Evolutionary conservation across 1,284 basidiomycete species (phyloP).

Genomic region (Boletus mariae): DNA sequence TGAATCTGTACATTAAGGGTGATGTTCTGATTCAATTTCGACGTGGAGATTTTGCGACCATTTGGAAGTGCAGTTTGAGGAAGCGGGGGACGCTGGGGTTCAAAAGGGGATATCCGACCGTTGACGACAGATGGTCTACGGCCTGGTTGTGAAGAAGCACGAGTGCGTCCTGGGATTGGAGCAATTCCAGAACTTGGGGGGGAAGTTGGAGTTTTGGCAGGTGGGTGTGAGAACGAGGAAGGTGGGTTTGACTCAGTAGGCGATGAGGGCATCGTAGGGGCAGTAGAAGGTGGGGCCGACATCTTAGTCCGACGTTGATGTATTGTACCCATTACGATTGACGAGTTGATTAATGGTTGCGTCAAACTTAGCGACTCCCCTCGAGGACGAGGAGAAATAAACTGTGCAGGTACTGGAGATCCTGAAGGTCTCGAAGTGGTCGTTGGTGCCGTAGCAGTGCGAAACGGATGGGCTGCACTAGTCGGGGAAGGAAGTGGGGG

Average conservation of each 20-base stretch:
- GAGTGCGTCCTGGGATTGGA: slow-evolving; percentile 42
- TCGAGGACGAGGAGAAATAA: slow-evolving; percentile 47
- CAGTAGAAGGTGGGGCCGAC: slow-evolving; percentile 50
- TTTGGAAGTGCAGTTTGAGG: slow-evolving; percentile 40
- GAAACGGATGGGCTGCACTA: slow-evolving; percentile 27
- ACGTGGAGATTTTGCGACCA: slow-evolving; percentile 57
- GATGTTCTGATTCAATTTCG: slow-evolving; percentile 50
- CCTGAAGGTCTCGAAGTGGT: slow-evolving; percentile 38
- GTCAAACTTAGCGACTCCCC: slow-evolving; percentile 30
- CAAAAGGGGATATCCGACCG: slow-evolving; percentile 46
- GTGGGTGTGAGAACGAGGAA: slow-evolving; percentile 41
- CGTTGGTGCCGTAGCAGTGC: slow-evolving; percentile 29
- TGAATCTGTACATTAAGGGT: slow-evolving; percentile 36
- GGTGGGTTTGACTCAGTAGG: slow-evolving; percentile 53
- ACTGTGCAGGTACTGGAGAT: slow-evolving; percentile 42
- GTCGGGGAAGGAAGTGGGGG: slow-evolving; percentile 60
- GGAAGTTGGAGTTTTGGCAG: slow-evolving; percentile 42
- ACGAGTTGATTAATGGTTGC: slow-evolving; percentile 51
- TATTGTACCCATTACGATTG: slow-evolving; percentile 63
- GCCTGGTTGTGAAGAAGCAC: slow-evolving; percentile 69
- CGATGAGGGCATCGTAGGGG: slow-evolving; percentile 51
- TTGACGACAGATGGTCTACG: slow-evolving; percentile 54
- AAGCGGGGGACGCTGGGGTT: slow-evolving; percentile 46
- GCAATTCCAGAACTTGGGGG: slow-evolving; percentile 35
- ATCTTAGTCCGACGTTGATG: slow-evolving; percentile 63